A percentile compares a stretch with the other conserved stretches of the same genome.
Conservation (phyloP, 768 basidiomycete genomes). For the Phlebiopsis flavidoalba region DNA sequence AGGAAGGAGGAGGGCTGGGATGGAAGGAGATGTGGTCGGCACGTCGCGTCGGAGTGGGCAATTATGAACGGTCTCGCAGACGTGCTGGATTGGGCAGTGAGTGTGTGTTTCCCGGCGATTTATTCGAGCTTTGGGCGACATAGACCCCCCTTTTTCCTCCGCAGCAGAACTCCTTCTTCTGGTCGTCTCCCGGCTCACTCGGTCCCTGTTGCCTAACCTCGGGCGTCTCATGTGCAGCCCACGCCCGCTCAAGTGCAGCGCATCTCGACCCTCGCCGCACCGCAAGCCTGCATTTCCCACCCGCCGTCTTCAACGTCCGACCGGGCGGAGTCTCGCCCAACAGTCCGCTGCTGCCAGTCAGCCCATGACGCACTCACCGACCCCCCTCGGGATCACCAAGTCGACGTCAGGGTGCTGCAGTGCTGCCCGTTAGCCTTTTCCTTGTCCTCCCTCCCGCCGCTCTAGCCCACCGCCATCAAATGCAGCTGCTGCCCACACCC, state of each 20-base stretch:
- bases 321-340: background rate
- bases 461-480: too few species aligned
- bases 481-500: too few species aligned
- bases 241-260: constrained; percentile 2
- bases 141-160: constrained; percentile 5
- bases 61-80: background rate
- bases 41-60: background rate
- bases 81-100: background rate
- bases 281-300: background rate
- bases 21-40: constrained; percentile 2
- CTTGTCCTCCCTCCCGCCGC: too few species aligned
- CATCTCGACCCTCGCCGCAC: constrained; percentile 1
- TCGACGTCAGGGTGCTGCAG: too few species aligned
- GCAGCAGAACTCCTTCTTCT: constrained; percentile 1
- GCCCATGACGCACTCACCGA: background rate
- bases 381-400: background rate
- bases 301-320: background rate
- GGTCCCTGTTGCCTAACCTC: constrained; percentile 1
- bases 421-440: too few species aligned
- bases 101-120: background rate
- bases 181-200: constrained; percentile 3
- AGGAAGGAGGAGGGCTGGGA: background rate
- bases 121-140: background rate
- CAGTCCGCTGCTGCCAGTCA: background rate
- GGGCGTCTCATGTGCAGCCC: background rate